These are phyloP conservation scores for Trametes coccinea DNA, from an alignment of 768 basidiomycete species.

Conservation along the genomic window DNA sequence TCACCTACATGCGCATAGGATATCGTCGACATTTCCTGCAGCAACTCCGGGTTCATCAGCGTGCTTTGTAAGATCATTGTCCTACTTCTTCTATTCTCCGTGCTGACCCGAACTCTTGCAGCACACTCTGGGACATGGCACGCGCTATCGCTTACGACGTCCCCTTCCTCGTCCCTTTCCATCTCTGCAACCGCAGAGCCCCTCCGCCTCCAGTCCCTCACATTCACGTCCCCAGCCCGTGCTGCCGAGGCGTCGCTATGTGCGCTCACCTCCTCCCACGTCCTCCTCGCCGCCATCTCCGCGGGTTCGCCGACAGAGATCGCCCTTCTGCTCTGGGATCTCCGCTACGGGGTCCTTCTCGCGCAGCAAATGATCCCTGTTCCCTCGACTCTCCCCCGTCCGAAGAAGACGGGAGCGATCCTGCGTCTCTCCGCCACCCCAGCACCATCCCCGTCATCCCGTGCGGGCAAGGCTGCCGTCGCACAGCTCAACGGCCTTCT, in stretches of 20 bases:
- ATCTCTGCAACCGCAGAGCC: conserved; percentile 21
- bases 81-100: neutral
- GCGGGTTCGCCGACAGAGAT: conserved; percentile 26
- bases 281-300: conserved; percentile 31
- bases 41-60: conserved; percentile 32
- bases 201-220: conserved; percentile 22
- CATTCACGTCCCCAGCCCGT: conserved; percentile 23
- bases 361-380: conserved; percentile 29
- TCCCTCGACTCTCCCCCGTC: conserved; percentile 28
- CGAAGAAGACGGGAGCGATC: conserved; percentile 22
- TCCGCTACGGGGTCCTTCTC: conserved; percentile 36
- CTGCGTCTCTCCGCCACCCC: conserved; percentile 19
- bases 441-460: neutral
- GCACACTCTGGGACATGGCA: conserved; percentile 26
- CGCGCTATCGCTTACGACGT: conserved; percentile 9
- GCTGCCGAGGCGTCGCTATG: conserved; percentile 27
- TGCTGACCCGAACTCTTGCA: conserved; percentile 1
- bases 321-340: conserved; percentile 35
- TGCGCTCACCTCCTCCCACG: conserved; percentile 33
- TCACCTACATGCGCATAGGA: conserved; percentile 18
- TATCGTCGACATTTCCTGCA: conserved; percentile 33
- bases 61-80: conserved; percentile 30
- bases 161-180: conserved; percentile 11
- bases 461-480: neutral
- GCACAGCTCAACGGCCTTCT: conserved; percentile 21